These are phyloP conservation scores for Globisporangium iwayamae DNA, from an alignment of 352 stramenopile genomes.

Conservation along the genomic window DNA sequence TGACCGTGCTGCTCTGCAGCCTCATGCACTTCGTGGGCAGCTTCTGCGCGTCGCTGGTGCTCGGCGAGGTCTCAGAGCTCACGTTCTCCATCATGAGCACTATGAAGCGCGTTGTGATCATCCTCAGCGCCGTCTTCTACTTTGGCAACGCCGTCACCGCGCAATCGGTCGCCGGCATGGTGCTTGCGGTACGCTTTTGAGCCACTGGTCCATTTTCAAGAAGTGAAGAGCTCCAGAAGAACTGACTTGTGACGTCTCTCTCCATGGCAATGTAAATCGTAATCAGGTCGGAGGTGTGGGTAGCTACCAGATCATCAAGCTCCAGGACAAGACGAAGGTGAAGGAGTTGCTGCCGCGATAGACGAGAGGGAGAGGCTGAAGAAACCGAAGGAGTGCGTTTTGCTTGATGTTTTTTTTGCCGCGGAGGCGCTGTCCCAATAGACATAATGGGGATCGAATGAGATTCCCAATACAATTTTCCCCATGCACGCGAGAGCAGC, in stretches of 20 bases:
- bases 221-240: background rate
- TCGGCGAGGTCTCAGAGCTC: slow-evolving; percentile 84
- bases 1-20: slow-evolving; percentile 70
- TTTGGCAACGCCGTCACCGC: slow-evolving; percentile 76
- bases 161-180: slow-evolving; percentile 72
- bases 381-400: background rate
- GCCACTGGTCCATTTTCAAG: background rate
- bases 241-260: slow-evolving; percentile 7
- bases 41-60: slow-evolving; percentile 77
- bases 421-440: background rate
- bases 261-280: background rate
- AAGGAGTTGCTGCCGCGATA: slow-evolving; percentile 11
- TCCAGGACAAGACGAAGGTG: slow-evolving; percentile 43
- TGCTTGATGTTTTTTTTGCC: background rate
- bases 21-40: slow-evolving; percentile 83
- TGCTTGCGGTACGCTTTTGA: slow-evolving; percentile 41
- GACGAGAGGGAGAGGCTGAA: background rate
- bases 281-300: slow-evolving; percentile 63
- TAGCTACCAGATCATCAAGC: slow-evolving; percentile 78
- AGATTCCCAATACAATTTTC: slow-evolving; percentile 1
- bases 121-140: slow-evolving; percentile 81
- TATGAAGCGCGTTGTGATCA: slow-evolving; percentile 87
- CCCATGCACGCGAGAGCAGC: background rate
- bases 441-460: slow-evolving; percentile 1
- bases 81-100: slow-evolving; percentile 90